Evolutionary conservation across 345 rosid genomes (phyloP).

Genomic region (Mangifera indica): DNA sequence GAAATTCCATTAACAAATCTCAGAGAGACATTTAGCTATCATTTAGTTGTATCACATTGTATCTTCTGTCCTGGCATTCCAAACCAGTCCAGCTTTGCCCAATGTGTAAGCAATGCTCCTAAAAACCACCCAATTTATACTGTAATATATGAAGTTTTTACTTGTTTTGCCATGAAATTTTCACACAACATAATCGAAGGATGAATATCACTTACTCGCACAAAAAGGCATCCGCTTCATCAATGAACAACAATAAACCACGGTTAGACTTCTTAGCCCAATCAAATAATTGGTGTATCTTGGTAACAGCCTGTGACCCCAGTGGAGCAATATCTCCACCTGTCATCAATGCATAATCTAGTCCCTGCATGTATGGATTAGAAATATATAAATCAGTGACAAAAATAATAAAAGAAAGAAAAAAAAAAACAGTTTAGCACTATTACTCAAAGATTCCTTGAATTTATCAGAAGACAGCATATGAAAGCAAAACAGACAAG

Average conservation of each 20-base stretch:
- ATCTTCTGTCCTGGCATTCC: not conserved
- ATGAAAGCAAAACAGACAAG: conserved; percentile 3
- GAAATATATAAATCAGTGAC: too few relatives aligned
- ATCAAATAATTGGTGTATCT: conserved; percentile 94
- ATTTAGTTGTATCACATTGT: not conserved
- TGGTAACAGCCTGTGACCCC: conserved; percentile 97
- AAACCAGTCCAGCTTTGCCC: not conserved
- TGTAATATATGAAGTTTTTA: not conserved
- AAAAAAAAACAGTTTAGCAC: not conserved
- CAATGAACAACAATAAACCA: conserved; percentile 88
- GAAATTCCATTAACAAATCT: not conserved
- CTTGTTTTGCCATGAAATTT: not conserved
- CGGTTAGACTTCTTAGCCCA: conserved; percentile 91
- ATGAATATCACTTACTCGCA: conserved; percentile 74
- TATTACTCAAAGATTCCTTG: not conserved
- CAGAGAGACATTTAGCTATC: not conserved
- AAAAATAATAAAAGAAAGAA: conserved; percentile 13
- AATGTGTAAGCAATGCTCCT: too few relatives aligned
- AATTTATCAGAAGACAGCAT: not conserved
- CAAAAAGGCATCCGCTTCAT: conserved; percentile 99
- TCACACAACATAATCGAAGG: not conserved
- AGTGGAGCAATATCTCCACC: conserved; percentile 98
- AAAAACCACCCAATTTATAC: not conserved
- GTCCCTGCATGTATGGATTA: conserved; percentile 52
- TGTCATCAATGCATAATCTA: conserved; percentile 98